Evolutionary conservation across 108 stramenopile species (phyloP), one percentile per base, ranked within the genome.

Genomic region (Seminavis robusta): DNA sequence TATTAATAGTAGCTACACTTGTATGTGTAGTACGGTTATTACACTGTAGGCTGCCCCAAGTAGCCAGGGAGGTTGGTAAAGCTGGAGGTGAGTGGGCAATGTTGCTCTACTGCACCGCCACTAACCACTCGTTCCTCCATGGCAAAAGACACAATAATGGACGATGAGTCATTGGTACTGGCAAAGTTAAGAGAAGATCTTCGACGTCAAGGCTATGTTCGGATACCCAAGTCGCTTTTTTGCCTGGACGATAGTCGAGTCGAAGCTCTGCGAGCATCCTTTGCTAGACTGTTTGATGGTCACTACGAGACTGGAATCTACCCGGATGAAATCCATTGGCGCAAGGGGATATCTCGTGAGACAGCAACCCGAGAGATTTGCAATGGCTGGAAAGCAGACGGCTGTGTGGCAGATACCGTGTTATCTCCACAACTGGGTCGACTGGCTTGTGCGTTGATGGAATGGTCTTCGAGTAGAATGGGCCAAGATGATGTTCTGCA

Each of bases 301-400:
- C 38, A 69, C 30, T 86, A 80, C 51, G 77, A 76, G 30, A 83
- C 81, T 10, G 68, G 73, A 1, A 61, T 81, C 19, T 83, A 79
- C 47, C 85, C 85, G 2, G 82, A 86, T 49, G 85, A 86, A 61
- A 77, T 76, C 74, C 82, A 86, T 63, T 86, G 81, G 81, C 33
- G 63, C 34, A 48, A 65, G 15, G 74, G 71, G 15, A 69, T 79
- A 11, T 59, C 55, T 33, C 33, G 31, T 33, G 55, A 52, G 9
- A 28, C 64, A 23, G 75, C 52, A 5, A 59, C 78, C 19, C 46
- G 77, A 39, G 77, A 86, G 47, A 79, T 86, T 3, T 77, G 80
- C 40, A 86, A 86, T 52, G 59, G 59, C 1, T 86, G 82, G 82
- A 86, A 86, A 57, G 34, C 74, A 21, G 56, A 59, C 34, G 33